Evolutionary conservation across 176 grass and related monocot species (phyloP).

Genomic region (Lolium rigidum): DNA sequence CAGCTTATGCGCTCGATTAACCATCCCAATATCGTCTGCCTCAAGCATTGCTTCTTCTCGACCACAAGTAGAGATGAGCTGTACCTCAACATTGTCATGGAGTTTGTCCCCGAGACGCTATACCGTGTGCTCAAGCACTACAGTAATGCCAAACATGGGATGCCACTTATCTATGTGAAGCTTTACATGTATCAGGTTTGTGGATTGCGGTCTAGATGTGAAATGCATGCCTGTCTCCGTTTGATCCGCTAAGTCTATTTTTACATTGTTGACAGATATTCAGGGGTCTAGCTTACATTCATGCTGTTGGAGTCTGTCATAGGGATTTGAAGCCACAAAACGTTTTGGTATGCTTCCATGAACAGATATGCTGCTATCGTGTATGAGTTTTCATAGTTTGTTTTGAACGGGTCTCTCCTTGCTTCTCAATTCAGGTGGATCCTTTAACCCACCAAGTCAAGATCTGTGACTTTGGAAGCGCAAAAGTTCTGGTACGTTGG

Average conservation of each 20-base stretch:
- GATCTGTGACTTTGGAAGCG: conserved; percentile 81
- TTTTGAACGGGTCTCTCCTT: background rate
- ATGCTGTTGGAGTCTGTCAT: conserved; percentile 68
- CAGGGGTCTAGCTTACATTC: conserved; percentile 74
- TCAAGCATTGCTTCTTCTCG: conserved; percentile 78
- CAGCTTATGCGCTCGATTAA: conserved; percentile 71
- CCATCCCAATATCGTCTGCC: conserved; percentile 59
- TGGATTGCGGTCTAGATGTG: background rate
- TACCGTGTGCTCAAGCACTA: conserved; percentile 68
- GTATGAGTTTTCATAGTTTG: conserved; percentile 5
- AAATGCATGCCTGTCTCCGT: background rate
- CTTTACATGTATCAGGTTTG: conserved; percentile 75
- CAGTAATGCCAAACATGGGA: conserved; percentile 58
- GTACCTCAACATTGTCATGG: conserved; percentile 74
- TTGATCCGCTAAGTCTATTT: conserved; percentile 5
- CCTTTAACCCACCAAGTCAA: conserved; percentile 69
- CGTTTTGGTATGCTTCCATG: conserved; percentile 61
- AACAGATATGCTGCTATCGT: conserved; percentile 8
- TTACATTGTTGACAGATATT: conserved; percentile 51
- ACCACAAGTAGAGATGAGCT: conserved; percentile 67
- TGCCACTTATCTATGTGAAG: conserved; percentile 75
- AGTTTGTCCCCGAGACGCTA: conserved; percentile 68
- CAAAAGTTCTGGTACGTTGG: conserved; percentile 69
- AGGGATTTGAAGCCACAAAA: conserved; percentile 87
- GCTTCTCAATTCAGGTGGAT: conserved; percentile 54